Percentiles rank a stretch among this genome's conserved stretches.
These are phyloP conservation scores for Psilocybe azurescens DNA, from an alignment of 768 basidiomycete genomes.

Conservation along the genomic window DNA sequence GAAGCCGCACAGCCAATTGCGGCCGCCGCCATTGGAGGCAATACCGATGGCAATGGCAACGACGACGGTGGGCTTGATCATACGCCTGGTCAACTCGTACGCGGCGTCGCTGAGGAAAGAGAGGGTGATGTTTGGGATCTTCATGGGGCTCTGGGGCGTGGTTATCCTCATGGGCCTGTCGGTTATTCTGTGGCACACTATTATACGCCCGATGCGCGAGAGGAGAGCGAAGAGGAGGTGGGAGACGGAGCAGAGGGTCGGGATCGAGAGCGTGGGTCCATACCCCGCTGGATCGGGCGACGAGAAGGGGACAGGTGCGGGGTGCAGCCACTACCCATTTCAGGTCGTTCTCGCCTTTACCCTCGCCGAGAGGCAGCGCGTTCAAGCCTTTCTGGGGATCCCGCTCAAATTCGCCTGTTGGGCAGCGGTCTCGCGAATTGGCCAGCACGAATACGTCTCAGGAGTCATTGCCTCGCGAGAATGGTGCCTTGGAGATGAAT, in stretches of 20 bases:
- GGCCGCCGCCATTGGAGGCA: slow-evolving; percentile 76
- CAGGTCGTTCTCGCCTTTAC: slow-evolving; percentile 57
- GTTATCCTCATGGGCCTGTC: slow-evolving; percentile 82
- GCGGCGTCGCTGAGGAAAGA: slow-evolving; percentile 77
- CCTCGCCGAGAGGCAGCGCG: slow-evolving; percentile 40
- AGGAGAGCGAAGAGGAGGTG: slow-evolving; percentile 53
- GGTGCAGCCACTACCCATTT: slow-evolving; percentile 27
- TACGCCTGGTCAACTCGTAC: slow-evolving; percentile 75
- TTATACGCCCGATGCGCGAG: slow-evolving; percentile 53
- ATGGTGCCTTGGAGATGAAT: background rate
- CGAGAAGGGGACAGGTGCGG: slow-evolving; percentile 18
- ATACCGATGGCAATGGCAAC: slow-evolving; percentile 59
- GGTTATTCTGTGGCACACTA: slow-evolving; percentile 77
- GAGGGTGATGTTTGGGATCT: slow-evolving; percentile 81
- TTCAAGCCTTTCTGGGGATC: slow-evolving; percentile 42
- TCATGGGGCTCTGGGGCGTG: slow-evolving; percentile 82
- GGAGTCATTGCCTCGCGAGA: slow-evolving; percentile 9
- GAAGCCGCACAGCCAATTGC: slow-evolving; percentile 84
- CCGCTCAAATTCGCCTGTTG: slow-evolving; percentile 23
- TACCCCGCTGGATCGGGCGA: slow-evolving; percentile 25
- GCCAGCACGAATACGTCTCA: slow-evolving; percentile 10
- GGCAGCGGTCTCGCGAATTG: slow-evolving; percentile 5
- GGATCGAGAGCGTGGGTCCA: slow-evolving; percentile 50
- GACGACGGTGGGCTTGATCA: slow-evolving; percentile 67
- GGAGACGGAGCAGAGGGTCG: slow-evolving; percentile 54